These are phyloP conservation scores for Paraphaeosphaeria sporulosa DNA, from an alignment of 2,329 filamentous ascomycete genomes.

Conservation along the genomic window DNA sequence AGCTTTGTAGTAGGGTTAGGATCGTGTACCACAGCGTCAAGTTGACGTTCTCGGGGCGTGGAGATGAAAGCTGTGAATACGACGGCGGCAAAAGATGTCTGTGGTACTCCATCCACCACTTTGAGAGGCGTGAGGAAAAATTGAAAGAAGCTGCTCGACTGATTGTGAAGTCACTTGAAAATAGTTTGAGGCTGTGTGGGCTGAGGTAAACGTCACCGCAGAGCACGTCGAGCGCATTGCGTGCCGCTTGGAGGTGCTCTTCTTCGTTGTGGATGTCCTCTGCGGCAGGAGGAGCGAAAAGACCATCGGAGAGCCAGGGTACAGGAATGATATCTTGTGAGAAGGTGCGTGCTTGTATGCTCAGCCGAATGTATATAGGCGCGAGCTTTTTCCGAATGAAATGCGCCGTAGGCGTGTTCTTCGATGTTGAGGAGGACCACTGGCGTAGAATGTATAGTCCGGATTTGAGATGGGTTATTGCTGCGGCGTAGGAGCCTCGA, in stretches of 20 bases:
- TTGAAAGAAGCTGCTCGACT: background rate
- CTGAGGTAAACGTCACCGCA: slow-evolving; percentile 11
- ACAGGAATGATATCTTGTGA: background rate
- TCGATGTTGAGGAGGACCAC: slow-evolving; percentile 4
- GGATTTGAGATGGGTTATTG: slow-evolving; percentile 5
- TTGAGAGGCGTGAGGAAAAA: background rate
- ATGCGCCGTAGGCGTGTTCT: slow-evolving; percentile 11
- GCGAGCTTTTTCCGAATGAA: slow-evolving; percentile 13
- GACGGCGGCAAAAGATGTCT: slow-evolving; percentile 1
- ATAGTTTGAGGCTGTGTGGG: background rate
- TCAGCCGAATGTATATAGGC: slow-evolving; percentile 12
- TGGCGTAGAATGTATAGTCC: slow-evolving; percentile 11
- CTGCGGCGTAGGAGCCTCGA: slow-evolving; percentile 8
- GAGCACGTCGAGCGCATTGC: slow-evolving; percentile 8
- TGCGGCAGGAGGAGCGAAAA: background rate
- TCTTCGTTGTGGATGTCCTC: background rate
- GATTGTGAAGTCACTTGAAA: background rate
- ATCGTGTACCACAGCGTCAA: slow-evolving; percentile 9
- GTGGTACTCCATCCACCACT: slow-evolving; percentile 12
- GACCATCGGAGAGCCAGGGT: slow-evolving; percentile 8
- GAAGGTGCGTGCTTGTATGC: slow-evolving; percentile 13
- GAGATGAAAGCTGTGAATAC: too few species aligned
- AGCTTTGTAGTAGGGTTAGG: slow-evolving; percentile 3
- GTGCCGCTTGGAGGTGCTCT: slow-evolving; percentile 1
- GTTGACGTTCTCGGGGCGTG: slow-evolving; percentile 6